Conservation (phyloP, 176 grass and related monocot species). For the Tuctoria greenei region DNA sequence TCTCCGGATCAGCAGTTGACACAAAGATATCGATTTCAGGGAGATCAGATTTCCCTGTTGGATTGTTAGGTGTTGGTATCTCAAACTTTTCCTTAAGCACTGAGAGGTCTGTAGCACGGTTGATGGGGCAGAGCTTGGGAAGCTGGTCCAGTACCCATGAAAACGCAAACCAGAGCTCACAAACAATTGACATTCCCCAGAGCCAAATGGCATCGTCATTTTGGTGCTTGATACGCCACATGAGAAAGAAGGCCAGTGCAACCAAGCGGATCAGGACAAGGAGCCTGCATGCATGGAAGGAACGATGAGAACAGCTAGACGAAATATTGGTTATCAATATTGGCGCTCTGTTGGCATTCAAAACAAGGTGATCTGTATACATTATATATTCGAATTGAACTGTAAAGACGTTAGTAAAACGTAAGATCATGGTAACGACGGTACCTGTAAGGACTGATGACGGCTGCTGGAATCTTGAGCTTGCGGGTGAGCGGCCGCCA, state of each 20-base stretch:
- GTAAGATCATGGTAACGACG: neutral
- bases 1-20: conserved; percentile 90
- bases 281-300: conserved; percentile 54
- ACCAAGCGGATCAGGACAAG: conserved; percentile 76
- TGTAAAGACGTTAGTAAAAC: no score
- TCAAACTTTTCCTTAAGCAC: conserved; percentile 95
- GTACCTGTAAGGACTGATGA: conserved; percentile 95
- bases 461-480: conserved; percentile 70
- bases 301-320: conserved; percentile 4
- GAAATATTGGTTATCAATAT: no score
- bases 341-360: no score
- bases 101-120: conserved; percentile 79
- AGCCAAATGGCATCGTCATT: conserved; percentile 87
- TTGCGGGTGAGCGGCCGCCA: conserved; percentile 97
- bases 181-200: conserved; percentile 91
- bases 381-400: no score
- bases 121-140: conserved; percentile 88
- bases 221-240: conserved; percentile 84
- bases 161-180: conserved; percentile 95
- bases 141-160: conserved; percentile 99
- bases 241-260: conserved; percentile 72
- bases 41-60: conserved; percentile 82
- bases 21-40: conserved; percentile 87
- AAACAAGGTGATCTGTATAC: no score
- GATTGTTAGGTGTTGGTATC: conserved; percentile 63